Evolutionary conservation across 2,329 filamentous ascomycete species (phyloP), one percentile per base, ranked within the genome.

Genomic region (Penicillium rolfsii): DNA sequence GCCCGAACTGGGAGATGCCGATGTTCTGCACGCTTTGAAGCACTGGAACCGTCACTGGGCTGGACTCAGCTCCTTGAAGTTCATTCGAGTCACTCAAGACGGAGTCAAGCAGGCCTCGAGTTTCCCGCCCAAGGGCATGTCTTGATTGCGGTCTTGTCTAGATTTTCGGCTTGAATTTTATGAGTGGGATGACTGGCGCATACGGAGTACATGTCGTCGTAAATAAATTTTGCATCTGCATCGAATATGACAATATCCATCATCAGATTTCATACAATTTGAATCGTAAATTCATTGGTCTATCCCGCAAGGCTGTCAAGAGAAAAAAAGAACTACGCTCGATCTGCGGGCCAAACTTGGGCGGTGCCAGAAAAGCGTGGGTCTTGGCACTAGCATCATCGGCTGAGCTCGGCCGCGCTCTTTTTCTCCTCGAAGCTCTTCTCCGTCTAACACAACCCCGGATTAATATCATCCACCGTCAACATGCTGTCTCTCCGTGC

Each of bases 31-130:
- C 59, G 83, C 85, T 66, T 77, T 98, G 43, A 84, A 86, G 64
- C 82, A 83, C 24, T 98, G 93, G 91, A 90, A 92, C 65, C 90
- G 91, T 4, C 85, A 90, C 28, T 98, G 94, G 94, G 84, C 90
- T 8, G 89, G 89, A 69, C 83, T 97, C 64, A 86, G 88, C 36
- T 89, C 85, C 8, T 75, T 97, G 67, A 86, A 88, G 61, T 98
- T 93, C 83, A 83, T 92, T 62, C 88, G 91, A 63, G 81, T 97
- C 58, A 84, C 85, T 4, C 86, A 83, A 59, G 82, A 84, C 33
- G 91, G 91, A 4, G 80, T 76, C 12, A 83, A 87, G 64, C 85
- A 87, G 70, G 79, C 87, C n/a, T 89, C 90, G 26, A 89, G 83
- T 62, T 97, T 97, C 72, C 94, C 93, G 22, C 92, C 92, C 3